Evolutionary conservation across 1,284 basidiomycete species (phyloP), one percentile per base, ranked within the genome.

Genomic region (Pterulicium gracile): DNA sequence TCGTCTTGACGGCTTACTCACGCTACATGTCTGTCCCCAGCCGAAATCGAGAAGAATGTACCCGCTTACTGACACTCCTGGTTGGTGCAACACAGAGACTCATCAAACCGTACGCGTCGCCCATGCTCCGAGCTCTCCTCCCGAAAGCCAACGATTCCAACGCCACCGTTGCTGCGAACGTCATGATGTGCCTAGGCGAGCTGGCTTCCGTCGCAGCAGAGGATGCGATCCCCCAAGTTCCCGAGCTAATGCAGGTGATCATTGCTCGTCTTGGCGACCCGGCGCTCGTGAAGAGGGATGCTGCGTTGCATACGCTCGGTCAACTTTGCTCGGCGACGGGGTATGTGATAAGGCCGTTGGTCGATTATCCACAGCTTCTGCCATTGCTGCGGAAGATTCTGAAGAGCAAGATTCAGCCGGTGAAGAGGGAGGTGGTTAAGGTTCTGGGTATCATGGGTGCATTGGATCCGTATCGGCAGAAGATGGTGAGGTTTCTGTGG

Each of bases 361-460:
- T 94, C 27, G 89, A 97, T 48, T 81, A 98, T 62, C 94, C 95
- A 2, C 84, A 89, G 53, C 72, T 99, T 4, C 70, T 98, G n/a
- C 84, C 82, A 21, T 76, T 93, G 17, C 70, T 98, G 21, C 88
- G 89, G 53, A 78, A 87, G 50, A 90, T 98, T 51, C 66, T 98
- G 48, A 79, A 86, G 58, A 88, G 86, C 12, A 96, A 98, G 59
- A 79, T 78, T 7, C 79, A 81, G 51, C 64, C 72, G 1, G 82
- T 92, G n/a, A 75, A 91, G 42, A 73, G 95, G 36, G 96, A 98
- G 58, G 92, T 88, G 60, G 66, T 98, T 51, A 87, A 94, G 54
- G 95, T 97, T 2, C 77, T 99, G 56, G 96, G 96, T 52, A 93
- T 97, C 50, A 72, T 99, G 3, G 96, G 96, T 50, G 96, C 96